Evolutionary conservation across 139 green algal genomes (phyloP).

Genomic region (Chlorokybus atmophyticus): DNA sequence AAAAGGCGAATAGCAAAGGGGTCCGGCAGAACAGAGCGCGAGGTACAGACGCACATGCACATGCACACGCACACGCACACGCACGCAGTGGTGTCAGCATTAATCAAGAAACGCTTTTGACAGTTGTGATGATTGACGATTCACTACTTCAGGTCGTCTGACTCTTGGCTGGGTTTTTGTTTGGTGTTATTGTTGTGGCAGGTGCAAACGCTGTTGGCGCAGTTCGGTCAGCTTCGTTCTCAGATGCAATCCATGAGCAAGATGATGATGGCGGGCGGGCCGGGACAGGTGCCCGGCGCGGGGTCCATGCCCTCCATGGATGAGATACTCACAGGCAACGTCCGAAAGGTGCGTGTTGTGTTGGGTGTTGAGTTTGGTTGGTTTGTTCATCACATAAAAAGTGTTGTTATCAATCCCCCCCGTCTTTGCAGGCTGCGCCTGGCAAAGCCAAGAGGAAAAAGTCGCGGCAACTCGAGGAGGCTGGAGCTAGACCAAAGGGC

Average conservation of each 20-base stretch:
- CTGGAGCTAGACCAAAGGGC: too few relatives aligned
- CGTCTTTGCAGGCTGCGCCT: too few relatives aligned
- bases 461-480: too few relatives aligned
- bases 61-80: too few relatives aligned
- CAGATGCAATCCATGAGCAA: slow-evolving; percentile 53
- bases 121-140: not conserved
- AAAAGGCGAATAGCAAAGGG: slow-evolving; percentile 42
- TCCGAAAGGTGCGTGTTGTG: too few relatives aligned
- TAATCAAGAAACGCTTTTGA: not conserved
- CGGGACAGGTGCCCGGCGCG: slow-evolving; percentile 1
- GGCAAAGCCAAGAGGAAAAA: too few relatives aligned
- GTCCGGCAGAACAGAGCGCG: slow-evolving; percentile 13
- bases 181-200: slow-evolving; percentile 37
- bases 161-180: not conserved
- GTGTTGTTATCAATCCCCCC: too few relatives aligned
- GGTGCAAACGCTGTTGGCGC: slow-evolving; percentile 57
- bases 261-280: slow-evolving; percentile 48
- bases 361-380: too few relatives aligned
- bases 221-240: slow-evolving; percentile 60
- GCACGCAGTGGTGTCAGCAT: not conserved
- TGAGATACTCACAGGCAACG: not conserved
- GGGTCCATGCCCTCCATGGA: not conserved
- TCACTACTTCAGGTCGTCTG: not conserved
- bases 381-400: too few relatives aligned
- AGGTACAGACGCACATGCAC: slow-evolving; percentile 23